Conservation (phyloP, 495 filamentous ascomycete species). For the Amorphotheca resinae region DNA sequence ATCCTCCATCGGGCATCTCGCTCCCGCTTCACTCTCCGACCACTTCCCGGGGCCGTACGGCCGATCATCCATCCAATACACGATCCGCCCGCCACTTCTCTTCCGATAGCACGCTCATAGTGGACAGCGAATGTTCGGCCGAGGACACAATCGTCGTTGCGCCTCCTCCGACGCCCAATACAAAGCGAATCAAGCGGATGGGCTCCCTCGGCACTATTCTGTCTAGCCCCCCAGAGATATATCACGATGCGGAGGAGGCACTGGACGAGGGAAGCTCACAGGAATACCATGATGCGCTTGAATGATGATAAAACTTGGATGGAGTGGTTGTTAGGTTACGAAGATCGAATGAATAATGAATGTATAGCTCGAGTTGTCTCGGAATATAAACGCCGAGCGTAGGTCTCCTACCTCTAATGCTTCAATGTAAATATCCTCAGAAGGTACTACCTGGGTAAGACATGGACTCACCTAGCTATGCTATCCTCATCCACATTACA, state of each 20-base stretch:
- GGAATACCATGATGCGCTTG: background rate
- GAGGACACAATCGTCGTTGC: conserved; percentile 8
- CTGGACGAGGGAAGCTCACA: background rate
- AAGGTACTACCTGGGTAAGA: background rate
- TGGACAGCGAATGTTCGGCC: conserved; percentile 3
- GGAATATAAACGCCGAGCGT: background rate
- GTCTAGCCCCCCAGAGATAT: conserved; percentile 3
- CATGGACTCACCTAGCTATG: background rate
- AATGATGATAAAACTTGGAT: background rate
- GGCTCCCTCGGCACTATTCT: conserved; percentile 12
- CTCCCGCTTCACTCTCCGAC: conserved; percentile 9
- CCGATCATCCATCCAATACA: conserved; percentile 11
- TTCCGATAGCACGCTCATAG: conserved; percentile 4
- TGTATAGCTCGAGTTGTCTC: background rate
- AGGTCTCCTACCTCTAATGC: background rate
- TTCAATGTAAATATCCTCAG: background rate
- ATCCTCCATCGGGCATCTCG: conserved; percentile 9
- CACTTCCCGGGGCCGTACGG: background rate
- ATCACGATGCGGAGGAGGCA: background rate
- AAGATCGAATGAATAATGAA: too few species aligned
- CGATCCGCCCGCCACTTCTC: background rate
- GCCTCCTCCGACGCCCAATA: conserved; percentile 3
- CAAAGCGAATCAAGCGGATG: conserved; percentile 9
- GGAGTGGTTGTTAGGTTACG: too few species aligned
- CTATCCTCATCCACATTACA: background rate